These are phyloP conservation scores for Podospora fimiseda DNA, from an alignment of 495 filamentous ascomycete species.

Conservation along the genomic window DNA sequence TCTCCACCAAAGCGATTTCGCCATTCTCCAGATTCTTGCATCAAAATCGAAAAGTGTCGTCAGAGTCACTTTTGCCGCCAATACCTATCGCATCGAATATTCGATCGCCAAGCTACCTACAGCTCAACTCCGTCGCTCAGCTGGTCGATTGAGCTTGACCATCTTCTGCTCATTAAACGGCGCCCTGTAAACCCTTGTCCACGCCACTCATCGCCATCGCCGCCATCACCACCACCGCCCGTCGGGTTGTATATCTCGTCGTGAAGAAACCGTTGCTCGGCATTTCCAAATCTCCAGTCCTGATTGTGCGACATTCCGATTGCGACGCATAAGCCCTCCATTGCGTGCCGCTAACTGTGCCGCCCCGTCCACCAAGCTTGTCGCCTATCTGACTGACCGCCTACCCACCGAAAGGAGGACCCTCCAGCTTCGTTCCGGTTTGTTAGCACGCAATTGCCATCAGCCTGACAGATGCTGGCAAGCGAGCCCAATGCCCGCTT, in stretches of 20 bases:
- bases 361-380: conserved; percentile 17
- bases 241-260: neutral
- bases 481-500: conserved; percentile 29
- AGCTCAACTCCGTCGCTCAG: conserved; percentile 7
- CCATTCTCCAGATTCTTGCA: conserved; percentile 27
- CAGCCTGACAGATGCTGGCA: conserved; percentile 21
- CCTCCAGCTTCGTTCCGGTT: conserved; percentile 8
- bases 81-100: neutral
- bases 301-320: conserved; percentile 7
- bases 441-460: conserved; percentile 30
- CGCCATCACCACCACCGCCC: neutral
- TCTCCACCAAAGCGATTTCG: conserved; percentile 25
- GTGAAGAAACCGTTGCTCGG: neutral
- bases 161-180: neutral
- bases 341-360: conserved; percentile 25
- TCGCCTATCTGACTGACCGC: conserved; percentile 7
- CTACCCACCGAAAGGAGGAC: conserved; percentile 3
- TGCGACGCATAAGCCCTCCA: conserved; percentile 20
- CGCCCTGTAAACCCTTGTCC: neutral
- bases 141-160: neutral
- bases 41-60: neutral
- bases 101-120: conserved; percentile 7
- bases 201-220: too few species aligned
- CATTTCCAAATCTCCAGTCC: neutral
- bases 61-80: neutral